These are phyloP conservation scores for Gracilaria domingensis DNA, from an alignment of 23 red algal genomes.

Conservation along the genomic window DNA sequence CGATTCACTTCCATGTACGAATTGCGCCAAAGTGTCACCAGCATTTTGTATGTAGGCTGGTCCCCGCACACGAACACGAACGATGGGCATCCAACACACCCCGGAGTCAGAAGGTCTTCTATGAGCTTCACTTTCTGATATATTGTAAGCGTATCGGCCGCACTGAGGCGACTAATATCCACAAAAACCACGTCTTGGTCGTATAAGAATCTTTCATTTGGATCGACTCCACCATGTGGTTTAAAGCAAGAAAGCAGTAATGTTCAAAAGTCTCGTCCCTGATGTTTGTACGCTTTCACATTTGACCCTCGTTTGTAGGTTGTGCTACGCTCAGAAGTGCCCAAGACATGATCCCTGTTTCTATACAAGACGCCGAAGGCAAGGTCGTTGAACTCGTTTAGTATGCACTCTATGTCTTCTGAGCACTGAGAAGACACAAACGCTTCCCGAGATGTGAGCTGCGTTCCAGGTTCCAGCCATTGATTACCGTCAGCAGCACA, in stretches of 20 bases:
- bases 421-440: constrained; percentile 1
- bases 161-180: neutral
- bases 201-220: neutral
- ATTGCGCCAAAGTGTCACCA: constrained; percentile 19
- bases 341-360: neutral
- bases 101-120: neutral
- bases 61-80: neutral
- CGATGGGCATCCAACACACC: neutral
- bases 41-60: constrained; percentile 7
- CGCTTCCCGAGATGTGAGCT: neutral
- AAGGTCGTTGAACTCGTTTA: constrained; percentile 10
- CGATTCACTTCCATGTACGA: neutral
- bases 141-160: neutral
- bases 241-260: neutral
- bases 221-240: neutral
- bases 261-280: neutral
- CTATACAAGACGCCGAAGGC: neutral
- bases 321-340: neutral
- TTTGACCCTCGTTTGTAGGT: neutral
- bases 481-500: too few species aligned
- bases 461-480: too few species aligned
- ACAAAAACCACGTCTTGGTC: neutral
- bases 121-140: neutral
- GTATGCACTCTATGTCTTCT: neutral
- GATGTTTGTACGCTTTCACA: neutral